phyloP scores from a whole-genome alignment of 345 rosid genomes.

The Arabis hirsuta region DNA sequence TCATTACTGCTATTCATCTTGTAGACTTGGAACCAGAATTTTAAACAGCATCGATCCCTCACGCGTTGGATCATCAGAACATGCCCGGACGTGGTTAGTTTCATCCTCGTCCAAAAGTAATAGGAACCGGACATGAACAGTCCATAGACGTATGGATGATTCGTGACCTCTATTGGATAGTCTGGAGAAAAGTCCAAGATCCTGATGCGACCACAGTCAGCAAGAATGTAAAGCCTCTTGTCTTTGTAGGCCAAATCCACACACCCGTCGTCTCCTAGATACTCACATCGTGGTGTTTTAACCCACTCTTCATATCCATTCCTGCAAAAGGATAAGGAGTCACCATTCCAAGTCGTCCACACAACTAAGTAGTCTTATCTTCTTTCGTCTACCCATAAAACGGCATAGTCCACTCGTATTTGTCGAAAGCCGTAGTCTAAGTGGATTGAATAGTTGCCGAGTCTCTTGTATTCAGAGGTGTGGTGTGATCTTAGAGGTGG shows the following conservation, averaged over 20 bases:
- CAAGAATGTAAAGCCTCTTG: neutral
- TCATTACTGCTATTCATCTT: neutral
- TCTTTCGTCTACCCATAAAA: slow-evolving; percentile 2
- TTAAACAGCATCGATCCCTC: neutral
- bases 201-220: neutral
- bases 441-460: no score
- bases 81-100: slow-evolving; percentile 1
- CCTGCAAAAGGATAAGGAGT: no score
- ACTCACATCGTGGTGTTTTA: no score
- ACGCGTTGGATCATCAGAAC: neutral
- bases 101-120: no score
- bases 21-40: neutral
- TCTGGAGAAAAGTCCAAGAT: slow-evolving; percentile 3
- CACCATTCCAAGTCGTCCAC: neutral
- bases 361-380: neutral
- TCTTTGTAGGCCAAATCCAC: neutral
- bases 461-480: no score
- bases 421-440: no score
- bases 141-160: neutral
- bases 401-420: neutral
- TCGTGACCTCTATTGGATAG: neutral
- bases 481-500: neutral
- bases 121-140: no score
- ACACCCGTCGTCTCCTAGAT: no score
- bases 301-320: no score